Percentiles rank a stretch among this genome's conserved stretches.
Conservation (phyloP, 2,329 filamentous ascomycete genomes). For the Alternaria incomplexa region DNA sequence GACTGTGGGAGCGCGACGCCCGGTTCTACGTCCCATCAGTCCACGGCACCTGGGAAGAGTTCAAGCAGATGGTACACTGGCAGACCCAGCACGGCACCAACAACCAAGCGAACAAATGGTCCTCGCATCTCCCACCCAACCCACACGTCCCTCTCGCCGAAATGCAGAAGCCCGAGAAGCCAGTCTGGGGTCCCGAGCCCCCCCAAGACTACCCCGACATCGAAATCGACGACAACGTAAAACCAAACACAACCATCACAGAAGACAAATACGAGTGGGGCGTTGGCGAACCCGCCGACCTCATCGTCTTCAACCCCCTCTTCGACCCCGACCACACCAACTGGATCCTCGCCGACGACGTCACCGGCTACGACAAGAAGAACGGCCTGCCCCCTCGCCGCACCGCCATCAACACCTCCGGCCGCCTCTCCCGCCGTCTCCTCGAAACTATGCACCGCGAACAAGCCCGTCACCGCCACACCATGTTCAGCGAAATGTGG, state of each 20-base stretch:
- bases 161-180: slow-evolving; percentile 50
- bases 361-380: slow-evolving; percentile 69
- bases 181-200: slow-evolving; percentile 57
- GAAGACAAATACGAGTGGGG: slow-evolving; percentile 67
- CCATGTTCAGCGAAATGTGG: slow-evolving; percentile 83
- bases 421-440: slow-evolving; percentile 69
- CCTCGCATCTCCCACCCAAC: slow-evolving; percentile 47
- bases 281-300: slow-evolving; percentile 73
- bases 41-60: slow-evolving; percentile 76
- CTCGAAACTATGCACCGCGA: slow-evolving; percentile 77
- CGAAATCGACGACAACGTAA: slow-evolving; percentile 60
- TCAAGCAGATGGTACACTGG: slow-evolving; percentile 67
- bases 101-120: slow-evolving; percentile 53
- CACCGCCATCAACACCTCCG: slow-evolving; percentile 74
- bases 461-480: slow-evolving; percentile 70
- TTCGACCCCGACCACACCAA: slow-evolving; percentile 74
- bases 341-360: slow-evolving; percentile 74
- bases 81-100: slow-evolving; percentile 64
- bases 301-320: slow-evolving; percentile 79
- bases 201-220: slow-evolving; percentile 53
- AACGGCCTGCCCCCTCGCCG: slow-evolving; percentile 68
- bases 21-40: slow-evolving; percentile 77
- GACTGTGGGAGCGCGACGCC: slow-evolving; percentile 78
- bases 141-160: slow-evolving; percentile 52
- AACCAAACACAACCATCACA: slow-evolving; percentile 63